Base-by-base conservation (phyloP, 768 basidiomycete genomes). In the Hirschioporus abietinus region DNA sequence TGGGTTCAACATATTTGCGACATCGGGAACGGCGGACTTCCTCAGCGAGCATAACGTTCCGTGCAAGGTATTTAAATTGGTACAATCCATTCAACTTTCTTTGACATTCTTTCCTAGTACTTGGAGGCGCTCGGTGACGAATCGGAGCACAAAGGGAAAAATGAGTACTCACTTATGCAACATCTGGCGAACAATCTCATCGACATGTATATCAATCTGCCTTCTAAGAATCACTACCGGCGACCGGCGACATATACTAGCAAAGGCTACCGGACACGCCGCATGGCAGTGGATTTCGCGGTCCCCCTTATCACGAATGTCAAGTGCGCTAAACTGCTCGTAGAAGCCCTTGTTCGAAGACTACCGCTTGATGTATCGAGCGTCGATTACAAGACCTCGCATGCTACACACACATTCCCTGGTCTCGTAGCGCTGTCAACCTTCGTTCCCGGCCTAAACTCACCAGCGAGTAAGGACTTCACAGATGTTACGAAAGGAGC, bases 171-270 rank as follows among this genome's bases (percentile, higher is more conserved):
- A 0, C 82, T 99, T 66, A 95, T 93, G 4, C 95, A 97, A 76
- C 97, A 99, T 80, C 81, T 99, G 68, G 93, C 93, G 35, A 96
- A 96, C 78, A 95, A 96, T 77, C 81, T 97, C 72, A 99, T 99
- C 75, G 97, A 99, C 79, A 92, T 99, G 88, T 99, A 98, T 77
- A 96, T 99, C 87, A 99, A 99, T 78, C 81, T 99, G 71, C 97
- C 97, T 1, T 98, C 96, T 57, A 97, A 95, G 81, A 99, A 99
- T 78, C 86, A 95, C 74, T 99, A 93, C 78, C 91, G 97, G 67
- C 91, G 97, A 23, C 97, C 97, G 7, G 96, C 97, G 17, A 96
- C 90, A 77, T 99, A 99, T 76, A 87, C 95, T 64, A 97, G 95
- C 77, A 96, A 97, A 75, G 97, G 97, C 8, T 99, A 99, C 77